Base-by-base conservation (phyloP, 2,329 filamentous ascomycete genomes). In the Aspergillus latus region DNA sequence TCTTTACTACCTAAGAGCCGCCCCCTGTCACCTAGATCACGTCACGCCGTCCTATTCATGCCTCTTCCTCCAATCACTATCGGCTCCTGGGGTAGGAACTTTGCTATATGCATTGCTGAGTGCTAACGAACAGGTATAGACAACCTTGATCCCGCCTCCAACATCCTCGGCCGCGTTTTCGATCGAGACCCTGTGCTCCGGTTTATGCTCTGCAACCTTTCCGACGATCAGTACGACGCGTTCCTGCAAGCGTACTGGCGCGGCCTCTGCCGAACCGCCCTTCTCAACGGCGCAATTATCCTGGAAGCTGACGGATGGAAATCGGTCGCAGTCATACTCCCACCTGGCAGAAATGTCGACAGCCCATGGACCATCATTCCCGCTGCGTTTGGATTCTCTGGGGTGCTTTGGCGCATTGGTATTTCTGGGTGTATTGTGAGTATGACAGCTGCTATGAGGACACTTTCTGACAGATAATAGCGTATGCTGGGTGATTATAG, bases 321-420 rank as follows among this genome's bases (percentile, higher is more conserved):
- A 15, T 21, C 52, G 5, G 46, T 40, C 1, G 52, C 45, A 10
- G 30, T 55, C 1, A 15, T 55, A 16, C n/a, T 55, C 16, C 52
- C 52, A 9, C 52, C 52, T 5, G 52, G 45, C 9, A 44, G 32
- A 39, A 36, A 16, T 29, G 30, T 55, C 16, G 52, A 55, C 42
- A 55, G 36, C 30, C 40, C 26, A 15, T 55, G 52, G 52, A 55
- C 16, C 1, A 29, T 55, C n/a, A 15, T 55, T 4, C 52, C 52
- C 2, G 45, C 52, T 3, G 26, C 47, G 4, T 29, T 49, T 15
- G 52, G 46, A 39, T 21, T 55, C 16, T 6, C 44, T 2, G 15
- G 30, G 3, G 37, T 49, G 3, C 29, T 55, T 13, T 55, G 32
- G 47, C 45, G 39, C 2, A 26, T 49, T 29, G 52, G 52, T 4